Percentiles rank a stretch among this genome's conserved stretches.
Conservation (phyloP, 495 filamentous ascomycete genomes). For the Collariella sp. region DNA sequence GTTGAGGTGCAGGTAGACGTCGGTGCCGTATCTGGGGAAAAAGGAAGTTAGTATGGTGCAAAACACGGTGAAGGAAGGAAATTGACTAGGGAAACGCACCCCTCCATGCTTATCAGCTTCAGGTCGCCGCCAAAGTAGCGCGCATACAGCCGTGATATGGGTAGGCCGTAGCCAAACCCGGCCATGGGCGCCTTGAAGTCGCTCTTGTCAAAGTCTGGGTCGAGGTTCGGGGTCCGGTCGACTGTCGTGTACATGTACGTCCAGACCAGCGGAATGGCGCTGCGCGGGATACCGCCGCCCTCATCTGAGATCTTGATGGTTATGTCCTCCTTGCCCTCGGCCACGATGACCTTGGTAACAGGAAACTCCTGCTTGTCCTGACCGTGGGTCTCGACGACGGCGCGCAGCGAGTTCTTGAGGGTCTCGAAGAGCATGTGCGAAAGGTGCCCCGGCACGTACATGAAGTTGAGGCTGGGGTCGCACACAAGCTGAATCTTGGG, state of each 20-base stretch:
- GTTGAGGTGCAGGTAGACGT: conserved; percentile 97
- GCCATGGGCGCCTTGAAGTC: conserved; percentile 99
- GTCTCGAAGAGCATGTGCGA: conserved; percentile 99
- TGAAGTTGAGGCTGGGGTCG: conserved; percentile 86
- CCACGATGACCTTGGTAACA: conserved; percentile 92
- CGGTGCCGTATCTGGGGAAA: conserved; percentile 75
- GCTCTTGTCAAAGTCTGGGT: conserved; percentile 97
- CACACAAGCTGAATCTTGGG: conserved; percentile 95
- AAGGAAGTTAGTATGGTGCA: background rate
- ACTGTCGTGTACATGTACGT: conserved; percentile 99
- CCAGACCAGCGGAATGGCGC: conserved; percentile 91
- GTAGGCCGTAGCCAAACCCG: conserved; percentile 92
- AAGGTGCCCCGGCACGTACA: conserved; percentile 97
- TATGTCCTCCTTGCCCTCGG: conserved; percentile 95
- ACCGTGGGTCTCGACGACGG: conserved; percentile 92
- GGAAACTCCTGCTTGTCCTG: conserved; percentile 93
- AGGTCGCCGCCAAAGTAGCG: conserved; percentile 95
- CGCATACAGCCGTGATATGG: conserved; percentile 88
- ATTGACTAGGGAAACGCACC: conserved; percentile 49
- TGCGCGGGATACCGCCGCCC: conserved; percentile 87
- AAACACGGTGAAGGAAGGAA: background rate
- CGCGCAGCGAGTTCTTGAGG: conserved; percentile 93
- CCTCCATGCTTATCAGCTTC: conserved; percentile 98
- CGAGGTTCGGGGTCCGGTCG: conserved; percentile 85
- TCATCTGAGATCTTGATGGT: conserved; percentile 97